These are phyloP conservation scores for Russula brevipes DNA, from an alignment of 768 basidiomycete species.

Conservation along the genomic window DNA sequence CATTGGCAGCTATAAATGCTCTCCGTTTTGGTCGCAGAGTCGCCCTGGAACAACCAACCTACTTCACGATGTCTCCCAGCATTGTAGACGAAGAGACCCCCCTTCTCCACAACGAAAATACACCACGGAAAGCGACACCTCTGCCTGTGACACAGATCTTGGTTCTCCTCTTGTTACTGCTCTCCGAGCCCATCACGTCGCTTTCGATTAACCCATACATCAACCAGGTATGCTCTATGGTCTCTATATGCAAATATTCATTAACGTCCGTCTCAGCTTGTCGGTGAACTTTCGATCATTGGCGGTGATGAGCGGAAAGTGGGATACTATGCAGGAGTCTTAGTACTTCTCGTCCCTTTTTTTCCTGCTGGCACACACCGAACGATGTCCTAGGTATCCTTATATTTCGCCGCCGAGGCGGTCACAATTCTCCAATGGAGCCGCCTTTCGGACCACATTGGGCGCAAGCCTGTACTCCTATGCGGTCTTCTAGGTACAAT, in stretches of 20 bases:
- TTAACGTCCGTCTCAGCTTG: constrained; percentile 32
- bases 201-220: constrained; percentile 46
- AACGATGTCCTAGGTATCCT: constrained; percentile 36
- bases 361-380: neutral
- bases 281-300: constrained; percentile 40
- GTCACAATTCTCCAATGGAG: constrained; percentile 45
- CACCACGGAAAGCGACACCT: constrained; percentile 10
- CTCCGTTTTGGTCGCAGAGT: constrained; percentile 24
- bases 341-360: constrained; percentile 34
- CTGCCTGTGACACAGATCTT: constrained; percentile 12
- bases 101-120: neutral
- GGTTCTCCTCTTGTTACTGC: constrained; percentile 7
- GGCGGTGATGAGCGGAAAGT: constrained; percentile 43
- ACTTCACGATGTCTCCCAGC: constrained; percentile 32
- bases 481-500: constrained; percentile 34
- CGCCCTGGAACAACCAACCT: neutral
- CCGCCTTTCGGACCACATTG: constrained; percentile 42
- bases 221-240: constrained; percentile 37
- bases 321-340: constrained; percentile 47
- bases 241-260: too few relatives aligned
- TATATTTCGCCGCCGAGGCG: constrained; percentile 46
- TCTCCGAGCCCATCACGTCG: constrained; percentile 9
- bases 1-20: constrained; percentile 26
- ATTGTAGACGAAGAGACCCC: constrained; percentile 11
- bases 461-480: constrained; percentile 45